Base-by-base conservation (phyloP, 495 filamentous ascomycete species). In the Penicillium cataractarum region DNA sequence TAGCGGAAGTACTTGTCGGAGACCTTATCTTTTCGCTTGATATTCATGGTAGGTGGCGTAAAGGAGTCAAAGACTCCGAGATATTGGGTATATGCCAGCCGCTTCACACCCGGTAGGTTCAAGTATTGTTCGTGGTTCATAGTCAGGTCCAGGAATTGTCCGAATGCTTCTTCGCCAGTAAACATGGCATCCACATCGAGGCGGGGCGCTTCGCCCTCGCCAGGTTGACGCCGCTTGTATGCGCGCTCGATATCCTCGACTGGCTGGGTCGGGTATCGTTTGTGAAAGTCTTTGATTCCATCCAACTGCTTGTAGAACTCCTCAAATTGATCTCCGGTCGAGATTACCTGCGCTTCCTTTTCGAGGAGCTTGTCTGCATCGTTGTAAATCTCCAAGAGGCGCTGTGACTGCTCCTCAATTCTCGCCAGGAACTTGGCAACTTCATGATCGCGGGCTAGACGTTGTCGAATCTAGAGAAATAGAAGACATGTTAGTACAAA, bases 241-340 rank as follows among this genome's bases (percentile, higher is more conserved):
- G 93, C 92, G 59, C 87, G 83, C 78, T 99, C 95, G 13, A 97
- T 86, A 70, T 98, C 97, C 74, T 98, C 96, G 29, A 96, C 91
- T 3, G 90, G 93, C 70, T 97, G 92, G 73, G 96, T 96, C 0
- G 93, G 96, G 64, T 99, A 97, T 62, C 88, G 87, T 54, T 89
- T 85, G 76, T 97, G 92, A 68, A 93, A 96, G 50, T 90, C 86
- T 66, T 92, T 96, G 71, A 96, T 91, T 2, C 86, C 84, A 56
- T 82, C 76, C 6, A 97, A 76, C 68, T 96, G 91, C 59, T 89
- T 91, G 78, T 96, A 93, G 76, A 99, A 98, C 65, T 91, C 89
- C 49, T 96, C 92, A 66, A 96, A 94, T 2, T 91, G 87, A 63
- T 99, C 95, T 60, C 93, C 93, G 0, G 89, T 90, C 40, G 90